Percentiles rank a stretch among this genome's conserved stretches.
phyloP scores from a whole-genome alignment of 176 grass and related monocot species.

The Oryza australiensis region DNA sequence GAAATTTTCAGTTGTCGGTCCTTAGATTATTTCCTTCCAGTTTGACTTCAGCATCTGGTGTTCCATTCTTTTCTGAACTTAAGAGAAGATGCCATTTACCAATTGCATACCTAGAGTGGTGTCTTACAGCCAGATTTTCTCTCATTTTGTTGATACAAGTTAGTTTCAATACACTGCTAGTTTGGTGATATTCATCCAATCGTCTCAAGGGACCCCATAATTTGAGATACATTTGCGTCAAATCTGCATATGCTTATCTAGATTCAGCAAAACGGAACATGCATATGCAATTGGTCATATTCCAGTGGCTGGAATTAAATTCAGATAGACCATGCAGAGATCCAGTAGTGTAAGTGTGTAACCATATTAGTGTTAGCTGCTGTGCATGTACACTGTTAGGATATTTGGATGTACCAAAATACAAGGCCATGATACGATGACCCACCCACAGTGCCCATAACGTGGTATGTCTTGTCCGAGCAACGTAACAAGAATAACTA shows the following conservation, averaged over 20 bases:
- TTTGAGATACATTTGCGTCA: neutral
- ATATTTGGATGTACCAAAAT: neutral
- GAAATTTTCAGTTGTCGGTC: neutral
- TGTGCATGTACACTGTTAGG: neutral
- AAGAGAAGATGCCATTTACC: neutral
- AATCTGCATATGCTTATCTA: neutral
- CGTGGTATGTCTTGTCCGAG: neutral
- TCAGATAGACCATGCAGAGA: neutral
- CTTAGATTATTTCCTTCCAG: neutral
- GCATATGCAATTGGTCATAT: neutral
- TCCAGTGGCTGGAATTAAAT: neutral
- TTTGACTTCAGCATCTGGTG: constrained; percentile 4
- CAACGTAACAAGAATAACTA: neutral
- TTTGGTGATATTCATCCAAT: neutral
- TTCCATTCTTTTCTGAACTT: neutral
- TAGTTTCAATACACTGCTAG: neutral
- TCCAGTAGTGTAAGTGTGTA: neutral
- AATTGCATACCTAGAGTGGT: neutral
- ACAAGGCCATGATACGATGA: neutral
- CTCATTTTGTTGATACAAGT: neutral
- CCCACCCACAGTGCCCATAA: neutral
- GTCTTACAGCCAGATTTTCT: neutral
- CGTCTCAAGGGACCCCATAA: neutral
- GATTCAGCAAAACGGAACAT: neutral
- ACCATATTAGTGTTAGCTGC: neutral